Percentiles rank a stretch among this genome's conserved stretches.
These are phyloP conservation scores for Sideroxylon spinosum DNA, from an alignment of 179 eudicot species.

Conservation along the genomic window DNA sequence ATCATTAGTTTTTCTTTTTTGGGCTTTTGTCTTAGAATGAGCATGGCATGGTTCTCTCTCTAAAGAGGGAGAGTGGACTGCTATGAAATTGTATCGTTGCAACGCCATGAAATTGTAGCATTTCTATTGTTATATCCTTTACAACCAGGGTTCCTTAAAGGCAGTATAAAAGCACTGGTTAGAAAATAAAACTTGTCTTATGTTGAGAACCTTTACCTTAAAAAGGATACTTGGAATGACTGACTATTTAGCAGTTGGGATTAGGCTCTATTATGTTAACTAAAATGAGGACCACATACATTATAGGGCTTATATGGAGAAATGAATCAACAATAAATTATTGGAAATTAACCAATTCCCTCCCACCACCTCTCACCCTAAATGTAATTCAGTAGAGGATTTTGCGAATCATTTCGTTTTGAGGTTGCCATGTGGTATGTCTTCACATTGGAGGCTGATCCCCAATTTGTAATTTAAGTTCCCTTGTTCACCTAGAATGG, in stretches of 20 bases:
- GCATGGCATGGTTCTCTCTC: background rate
- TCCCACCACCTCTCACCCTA: background rate
- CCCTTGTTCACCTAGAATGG: background rate
- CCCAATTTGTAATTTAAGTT: background rate
- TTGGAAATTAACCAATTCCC: background rate
- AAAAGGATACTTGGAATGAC: background rate
- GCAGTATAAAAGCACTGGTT: background rate
- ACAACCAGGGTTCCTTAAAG: background rate
- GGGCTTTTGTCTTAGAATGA: background rate
- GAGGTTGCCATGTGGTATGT: background rate
- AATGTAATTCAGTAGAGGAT: background rate
- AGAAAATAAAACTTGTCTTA: background rate
- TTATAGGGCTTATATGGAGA: background rate
- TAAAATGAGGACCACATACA: background rate
- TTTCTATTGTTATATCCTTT: background rate
- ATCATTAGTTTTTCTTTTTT: too few relatives aligned
- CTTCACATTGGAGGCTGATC: background rate
- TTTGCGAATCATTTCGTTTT: background rate
- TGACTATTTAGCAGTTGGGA: background rate
- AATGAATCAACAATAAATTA: background rate
- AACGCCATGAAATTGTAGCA: background rate
- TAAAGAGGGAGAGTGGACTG: background rate
- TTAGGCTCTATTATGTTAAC: background rate
- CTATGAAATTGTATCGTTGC: background rate
- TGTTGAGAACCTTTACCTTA: slow-evolving; percentile 9